Evolutionary conservation across 257 asterid genomes (phyloP).

Genomic region (Ehretia macrophylla): DNA sequence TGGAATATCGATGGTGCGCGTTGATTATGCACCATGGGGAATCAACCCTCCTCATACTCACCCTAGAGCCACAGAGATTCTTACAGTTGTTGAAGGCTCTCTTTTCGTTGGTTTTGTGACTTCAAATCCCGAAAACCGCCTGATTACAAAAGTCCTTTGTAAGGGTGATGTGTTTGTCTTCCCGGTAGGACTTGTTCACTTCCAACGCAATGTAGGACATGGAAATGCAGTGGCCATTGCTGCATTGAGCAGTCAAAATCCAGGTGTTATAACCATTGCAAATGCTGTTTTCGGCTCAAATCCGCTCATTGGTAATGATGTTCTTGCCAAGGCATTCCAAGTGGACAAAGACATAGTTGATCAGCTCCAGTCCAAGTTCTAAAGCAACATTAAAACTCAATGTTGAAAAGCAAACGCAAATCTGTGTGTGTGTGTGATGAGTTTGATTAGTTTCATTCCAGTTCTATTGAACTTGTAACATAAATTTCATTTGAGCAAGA

Average conservation of each 20-base stretch:
- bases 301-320: not conserved
- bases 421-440: not conserved
- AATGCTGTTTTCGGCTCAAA: not conserved
- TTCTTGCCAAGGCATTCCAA: conserved; percentile 1
- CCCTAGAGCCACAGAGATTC: not conserved
- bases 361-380: not conserved
- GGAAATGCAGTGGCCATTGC: not conserved
- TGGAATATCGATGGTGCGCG: not conserved
- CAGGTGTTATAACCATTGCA: not conserved
- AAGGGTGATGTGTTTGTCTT: conserved; percentile 3
- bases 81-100: not conserved
- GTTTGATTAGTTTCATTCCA: too few relatives aligned
- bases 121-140: not conserved
- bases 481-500: conserved; percentile 11
- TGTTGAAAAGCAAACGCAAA: too few relatives aligned
- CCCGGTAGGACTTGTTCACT: not conserved
- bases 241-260: conserved; percentile 1
- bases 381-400: too few relatives aligned
- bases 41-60: conserved; percentile 2
- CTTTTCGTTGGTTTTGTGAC: not conserved
- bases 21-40: not conserved
- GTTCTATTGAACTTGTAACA: not conserved
- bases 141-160: not conserved
- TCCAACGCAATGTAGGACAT: not conserved
- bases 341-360: not conserved